These are phyloP conservation scores for Harringtonia aguacate DNA, from an alignment of 2,329 filamentous ascomycete genomes.

Conservation along the genomic window DNA sequence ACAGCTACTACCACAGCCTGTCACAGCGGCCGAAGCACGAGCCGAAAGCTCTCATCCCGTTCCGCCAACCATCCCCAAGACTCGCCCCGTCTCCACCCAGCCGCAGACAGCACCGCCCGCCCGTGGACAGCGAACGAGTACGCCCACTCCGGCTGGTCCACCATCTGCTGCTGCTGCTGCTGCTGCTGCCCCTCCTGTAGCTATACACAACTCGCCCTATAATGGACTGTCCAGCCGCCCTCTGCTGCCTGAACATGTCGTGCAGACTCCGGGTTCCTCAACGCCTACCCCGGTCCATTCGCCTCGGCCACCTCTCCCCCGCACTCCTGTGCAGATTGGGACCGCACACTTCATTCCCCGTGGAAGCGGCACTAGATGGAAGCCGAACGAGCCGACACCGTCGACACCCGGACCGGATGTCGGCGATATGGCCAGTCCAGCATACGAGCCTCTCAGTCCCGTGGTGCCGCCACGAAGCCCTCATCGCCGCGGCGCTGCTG, in stretches of 20 bases:
- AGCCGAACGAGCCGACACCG: constrained; percentile 38
- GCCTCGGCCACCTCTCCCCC: constrained; percentile 3
- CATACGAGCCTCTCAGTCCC: constrained; percentile 49
- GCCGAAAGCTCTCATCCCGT: constrained; percentile 5
- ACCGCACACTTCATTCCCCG: constrained; percentile 8
- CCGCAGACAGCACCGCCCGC: not conserved
- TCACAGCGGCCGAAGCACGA: not conserved
- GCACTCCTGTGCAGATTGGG: constrained; percentile 4
- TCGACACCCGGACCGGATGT: constrained; percentile 39
- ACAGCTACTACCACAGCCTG: no score
- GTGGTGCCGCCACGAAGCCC: constrained; percentile 17
- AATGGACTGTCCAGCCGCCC: not conserved
- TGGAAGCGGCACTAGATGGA: constrained; percentile 47
- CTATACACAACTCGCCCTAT: no score
- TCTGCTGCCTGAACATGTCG: constrained; percentile 6
- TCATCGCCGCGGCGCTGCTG: no score
- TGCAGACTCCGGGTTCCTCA: constrained; percentile 1
- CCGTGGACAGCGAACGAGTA: not conserved
- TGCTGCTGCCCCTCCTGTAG: no score
- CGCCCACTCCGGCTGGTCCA: not conserved
- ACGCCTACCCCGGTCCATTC: constrained; percentile 9
- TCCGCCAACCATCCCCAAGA: not conserved
- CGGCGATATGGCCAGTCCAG: constrained; percentile 38
- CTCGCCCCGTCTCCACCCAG: not conserved
- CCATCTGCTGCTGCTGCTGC: not conserved